Base-by-base conservation (phyloP, 257 asterid genomes). In the Solanum etuberosum region DNA sequence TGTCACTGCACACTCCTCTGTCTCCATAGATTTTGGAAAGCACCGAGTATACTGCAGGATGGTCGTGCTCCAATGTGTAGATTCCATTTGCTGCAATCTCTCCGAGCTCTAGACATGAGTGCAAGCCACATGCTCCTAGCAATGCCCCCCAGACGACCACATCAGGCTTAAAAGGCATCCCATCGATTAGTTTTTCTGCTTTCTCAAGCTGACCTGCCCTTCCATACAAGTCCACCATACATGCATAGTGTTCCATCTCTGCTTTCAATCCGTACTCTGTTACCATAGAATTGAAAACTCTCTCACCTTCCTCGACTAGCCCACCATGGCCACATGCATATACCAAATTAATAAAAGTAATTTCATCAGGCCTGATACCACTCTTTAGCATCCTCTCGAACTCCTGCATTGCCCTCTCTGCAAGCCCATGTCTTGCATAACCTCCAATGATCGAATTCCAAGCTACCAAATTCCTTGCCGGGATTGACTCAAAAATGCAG, bases 301-400 rank as follows among this genome's bases (percentile, higher is more conserved):
- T 27, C 84, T 78, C 84, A 78, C 84, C 84, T 43, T 78, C 84
- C 37, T 78, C 38, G 25, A 78, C 84, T 42, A 94, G 90, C 77
- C 98, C 96, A 31, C 95, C 82, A 35, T 94, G 98, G 43, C 94
- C 91, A 87, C 95, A 94, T 84, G 98, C 96, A 78, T 93, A 93
- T 32, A 93, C 94, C 90, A 95, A 88, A 65, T 92, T 93, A 8
- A 84, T 89, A 87, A 93, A 95, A 37, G 96, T 94, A 74, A 93
- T 90, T 72, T 90, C 91, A 85, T 95, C 95, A 2, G 98, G 97
- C 51, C 25, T 78, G 32, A 89, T 37, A 37, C 94, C 92, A 32
- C 83, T 43, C 38, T 27, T 78, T 23, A 78, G 38, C 84, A 78
- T 78, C 84, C 38, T 27, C 15, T 78, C 84, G 15, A 23, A 88